Evolutionary conservation across 2,329 filamentous ascomycete genomes (phyloP).

Genomic region (Aurifilum marmelostoma): DNA sequence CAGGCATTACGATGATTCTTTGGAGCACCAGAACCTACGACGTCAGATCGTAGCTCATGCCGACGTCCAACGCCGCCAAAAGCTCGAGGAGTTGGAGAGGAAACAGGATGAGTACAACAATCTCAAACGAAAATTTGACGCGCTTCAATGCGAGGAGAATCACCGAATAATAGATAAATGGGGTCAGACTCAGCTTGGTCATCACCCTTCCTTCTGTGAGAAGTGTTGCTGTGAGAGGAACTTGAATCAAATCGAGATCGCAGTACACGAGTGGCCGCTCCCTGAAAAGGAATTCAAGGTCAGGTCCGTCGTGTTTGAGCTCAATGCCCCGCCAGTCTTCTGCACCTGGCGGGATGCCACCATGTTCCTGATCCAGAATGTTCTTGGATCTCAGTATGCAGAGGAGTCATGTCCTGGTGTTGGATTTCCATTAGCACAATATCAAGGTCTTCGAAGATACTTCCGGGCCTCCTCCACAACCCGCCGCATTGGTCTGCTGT

Average conservation of each 20-base stretch:
- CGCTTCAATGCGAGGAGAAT: slow-evolving; percentile 24
- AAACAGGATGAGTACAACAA: slow-evolving; percentile 37
- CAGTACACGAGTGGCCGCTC: slow-evolving; percentile 60
- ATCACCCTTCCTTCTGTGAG: slow-evolving; percentile 36
- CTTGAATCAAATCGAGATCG: slow-evolving; percentile 49
- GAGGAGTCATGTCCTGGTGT: background rate
- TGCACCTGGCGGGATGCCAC: slow-evolving; percentile 54
- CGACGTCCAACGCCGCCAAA: slow-evolving; percentile 32
- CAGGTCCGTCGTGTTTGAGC: slow-evolving; percentile 57
- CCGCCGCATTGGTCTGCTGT: slow-evolving; percentile 38
- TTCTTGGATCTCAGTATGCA: slow-evolving; percentile 38
- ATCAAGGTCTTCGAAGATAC: background rate
- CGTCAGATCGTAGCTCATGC: slow-evolving; percentile 46
- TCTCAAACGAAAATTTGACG: slow-evolving; percentile 33
- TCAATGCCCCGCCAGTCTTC: slow-evolving; percentile 46
- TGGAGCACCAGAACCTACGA: slow-evolving; percentile 41
- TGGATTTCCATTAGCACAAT: background rate
- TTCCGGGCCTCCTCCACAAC: background rate
- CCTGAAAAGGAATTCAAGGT: slow-evolving; percentile 38
- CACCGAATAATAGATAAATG: background rate
- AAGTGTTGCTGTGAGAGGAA: slow-evolving; percentile 40
- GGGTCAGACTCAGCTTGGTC: background rate
- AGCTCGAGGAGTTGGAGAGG: slow-evolving; percentile 39
- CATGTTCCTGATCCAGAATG: slow-evolving; percentile 43
- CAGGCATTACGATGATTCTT: slow-evolving; percentile 50